Percentiles rank a stretch among this genome's conserved stretches.
Conservation (phyloP, 805 yeast species). For the Yarrowia osloensis region DNA sequence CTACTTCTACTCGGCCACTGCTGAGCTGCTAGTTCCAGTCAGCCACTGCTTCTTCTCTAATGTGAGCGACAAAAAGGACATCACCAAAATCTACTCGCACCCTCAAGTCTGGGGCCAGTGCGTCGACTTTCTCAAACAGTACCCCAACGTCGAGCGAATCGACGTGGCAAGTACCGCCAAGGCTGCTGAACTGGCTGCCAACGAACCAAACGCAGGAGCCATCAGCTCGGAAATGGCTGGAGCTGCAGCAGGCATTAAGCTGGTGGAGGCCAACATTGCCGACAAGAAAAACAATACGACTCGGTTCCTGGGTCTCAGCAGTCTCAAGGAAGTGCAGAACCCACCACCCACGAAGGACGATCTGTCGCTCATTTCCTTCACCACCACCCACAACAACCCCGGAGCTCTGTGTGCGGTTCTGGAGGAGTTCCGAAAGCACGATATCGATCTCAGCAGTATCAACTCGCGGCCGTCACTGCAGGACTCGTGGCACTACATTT, state of each 20-base stretch:
- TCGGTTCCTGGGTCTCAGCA: constrained; percentile 70
- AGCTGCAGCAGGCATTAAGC: constrained; percentile 56
- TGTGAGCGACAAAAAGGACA: constrained; percentile 39
- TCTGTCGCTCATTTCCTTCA: constrained; percentile 64
- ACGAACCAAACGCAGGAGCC: constrained; percentile 56
- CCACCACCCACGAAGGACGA: constrained; percentile 34
- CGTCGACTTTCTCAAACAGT: constrained; percentile 50
- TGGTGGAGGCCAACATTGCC: constrained; percentile 60
- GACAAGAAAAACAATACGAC: constrained; percentile 80
- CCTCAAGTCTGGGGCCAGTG: constrained; percentile 99
- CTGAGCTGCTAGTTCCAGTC: constrained; percentile 79
- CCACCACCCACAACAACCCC: constrained; percentile 62
- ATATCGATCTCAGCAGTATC: constrained; percentile 68
- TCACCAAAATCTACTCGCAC: constrained; percentile 75
- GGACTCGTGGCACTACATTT: constrained; percentile 77
- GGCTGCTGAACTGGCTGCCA: constrained; percentile 70
- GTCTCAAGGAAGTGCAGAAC: neutral
- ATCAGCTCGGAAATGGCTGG: constrained; percentile 74
- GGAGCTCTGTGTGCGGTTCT: constrained; percentile 75
- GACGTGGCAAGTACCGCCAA: constrained; percentile 81
- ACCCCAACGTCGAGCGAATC: constrained; percentile 49
- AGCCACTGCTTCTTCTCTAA: constrained; percentile 70
- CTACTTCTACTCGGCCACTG: constrained; percentile 50
- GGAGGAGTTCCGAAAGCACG: constrained; percentile 54
- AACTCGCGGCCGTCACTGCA: constrained; percentile 73